phyloP scores from a whole-genome alignment of 2,329 filamentous ascomycete species.

The Claviceps fusiformis region DNA sequence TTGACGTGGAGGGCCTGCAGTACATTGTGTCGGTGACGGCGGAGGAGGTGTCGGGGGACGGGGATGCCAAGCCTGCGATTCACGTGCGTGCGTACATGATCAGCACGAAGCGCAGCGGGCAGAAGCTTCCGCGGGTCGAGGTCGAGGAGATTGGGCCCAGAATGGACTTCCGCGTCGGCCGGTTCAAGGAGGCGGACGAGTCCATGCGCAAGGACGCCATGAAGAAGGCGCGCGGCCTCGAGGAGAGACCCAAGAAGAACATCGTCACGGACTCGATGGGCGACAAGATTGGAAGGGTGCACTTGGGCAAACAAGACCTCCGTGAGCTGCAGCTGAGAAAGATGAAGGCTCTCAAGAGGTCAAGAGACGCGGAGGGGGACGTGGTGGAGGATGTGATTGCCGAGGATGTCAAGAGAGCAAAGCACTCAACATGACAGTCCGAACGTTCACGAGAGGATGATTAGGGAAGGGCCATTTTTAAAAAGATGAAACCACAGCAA shows the following conservation, averaged over 20 bases:
- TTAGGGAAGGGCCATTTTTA: not conserved
- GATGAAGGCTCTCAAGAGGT: constrained; percentile 97
- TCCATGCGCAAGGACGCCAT: constrained; percentile 78
- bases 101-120: constrained; percentile 71
- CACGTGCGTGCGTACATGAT: constrained; percentile 75
- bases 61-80: constrained; percentile 39
- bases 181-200: constrained; percentile 64
- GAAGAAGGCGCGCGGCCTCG: constrained; percentile 63
- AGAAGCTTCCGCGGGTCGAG: constrained; percentile 79
- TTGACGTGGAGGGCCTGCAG: constrained; percentile 91
- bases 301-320: constrained; percentile 83
- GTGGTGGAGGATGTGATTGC: constrained; percentile 30
- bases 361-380: constrained; percentile 44
- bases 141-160: constrained; percentile 91
- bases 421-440: constrained; percentile 12
- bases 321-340: constrained; percentile 82
- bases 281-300: constrained; percentile 90
- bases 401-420: constrained; percentile 25
- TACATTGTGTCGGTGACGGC: constrained; percentile 76
- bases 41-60: constrained; percentile 40
- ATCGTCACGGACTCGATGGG: constrained; percentile 81
- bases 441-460: constrained; percentile 7
- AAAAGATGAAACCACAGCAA: not conserved
- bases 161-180: constrained; percentile 80
- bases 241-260: constrained; percentile 90